Conservation (phyloP, 2,329 filamentous ascomycete genomes). For the Xylariales sp. region DNA sequence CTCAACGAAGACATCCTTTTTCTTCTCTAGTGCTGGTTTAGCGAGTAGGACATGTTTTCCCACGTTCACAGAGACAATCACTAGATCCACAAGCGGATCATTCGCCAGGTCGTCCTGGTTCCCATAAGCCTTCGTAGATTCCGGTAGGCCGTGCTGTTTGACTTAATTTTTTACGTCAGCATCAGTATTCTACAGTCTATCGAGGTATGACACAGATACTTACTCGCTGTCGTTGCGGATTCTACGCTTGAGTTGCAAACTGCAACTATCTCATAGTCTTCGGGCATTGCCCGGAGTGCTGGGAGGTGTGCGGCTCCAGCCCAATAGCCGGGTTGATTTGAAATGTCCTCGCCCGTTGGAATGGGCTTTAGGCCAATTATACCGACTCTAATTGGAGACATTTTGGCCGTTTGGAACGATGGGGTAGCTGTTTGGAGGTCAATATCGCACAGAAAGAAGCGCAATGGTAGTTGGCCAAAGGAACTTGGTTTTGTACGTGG, state of each 20-base stretch:
- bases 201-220: background rate
- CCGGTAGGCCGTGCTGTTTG: conserved; percentile 52
- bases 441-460: background rate
- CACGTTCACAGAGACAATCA: conserved; percentile 58
- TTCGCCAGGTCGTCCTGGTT: conserved; percentile 56
- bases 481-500: background rate
- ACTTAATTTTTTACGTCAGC: conserved; percentile 40
- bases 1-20: conserved; percentile 63
- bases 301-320: conserved; percentile 53
- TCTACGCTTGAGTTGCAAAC: conserved; percentile 60
- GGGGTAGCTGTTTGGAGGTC: background rate
- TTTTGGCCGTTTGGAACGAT: conserved; percentile 25
- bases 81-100: conserved; percentile 60
- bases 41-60: conserved; percentile 56
- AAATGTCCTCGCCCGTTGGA: conserved; percentile 13
- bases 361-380: conserved; percentile 42
- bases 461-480: background rate
- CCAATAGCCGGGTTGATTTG: conserved; percentile 48
- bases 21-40: conserved; percentile 56
- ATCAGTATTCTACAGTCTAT: background rate
- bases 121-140: conserved; percentile 54
- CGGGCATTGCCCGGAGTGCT: conserved; percentile 46
- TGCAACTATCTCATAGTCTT: conserved; percentile 60
- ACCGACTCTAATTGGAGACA: conserved; percentile 47
- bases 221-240: conserved; percentile 55